A percentile compares a stretch with the other conserved stretches of the same genome.
Conservation (phyloP, 345 rosid genomes). For the Eucalyptus rudis region DNA sequence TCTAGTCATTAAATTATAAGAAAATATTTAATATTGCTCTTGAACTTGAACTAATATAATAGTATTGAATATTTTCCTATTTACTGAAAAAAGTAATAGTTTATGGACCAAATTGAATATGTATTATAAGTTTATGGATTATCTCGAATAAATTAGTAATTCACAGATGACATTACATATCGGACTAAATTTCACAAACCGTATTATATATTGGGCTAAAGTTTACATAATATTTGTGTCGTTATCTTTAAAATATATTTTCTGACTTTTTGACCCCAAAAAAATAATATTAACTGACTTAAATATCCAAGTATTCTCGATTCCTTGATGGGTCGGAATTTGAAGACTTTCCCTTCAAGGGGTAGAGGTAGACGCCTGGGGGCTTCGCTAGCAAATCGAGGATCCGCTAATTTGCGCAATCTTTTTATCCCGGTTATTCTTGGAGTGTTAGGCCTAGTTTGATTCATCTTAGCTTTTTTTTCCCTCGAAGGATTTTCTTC, state of each 20-base stretch:
- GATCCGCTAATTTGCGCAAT: not conserved
- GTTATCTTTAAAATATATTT: not conserved
- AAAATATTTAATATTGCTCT: accelerated
- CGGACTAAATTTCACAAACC: too few species aligned
- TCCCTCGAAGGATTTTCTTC: not conserved
- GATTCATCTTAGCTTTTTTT: not conserved
- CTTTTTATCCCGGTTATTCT: not conserved
- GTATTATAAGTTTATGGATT: too few species aligned
- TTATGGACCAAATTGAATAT: too few species aligned
- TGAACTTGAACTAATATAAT: too few species aligned
- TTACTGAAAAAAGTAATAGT: too few species aligned
- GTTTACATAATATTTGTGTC: too few species aligned
- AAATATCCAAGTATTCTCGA: not conserved
- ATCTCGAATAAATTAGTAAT: too few species aligned
- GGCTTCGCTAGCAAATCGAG: not conserved
- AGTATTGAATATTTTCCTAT: too few species aligned
- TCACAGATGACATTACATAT: too few species aligned
- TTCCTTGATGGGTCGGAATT: not conserved
- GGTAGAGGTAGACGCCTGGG: not conserved
- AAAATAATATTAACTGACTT: not conserved
- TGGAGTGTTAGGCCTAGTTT: not conserved
- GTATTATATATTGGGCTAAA: too few species aligned
- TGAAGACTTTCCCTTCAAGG: not conserved
- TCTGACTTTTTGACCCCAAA: not conserved
- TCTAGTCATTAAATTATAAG: too few species aligned